These are phyloP conservation scores for Carex sylvatica DNA, from an alignment of 202 grass and related monocot species.

Conservation along the genomic window DNA sequence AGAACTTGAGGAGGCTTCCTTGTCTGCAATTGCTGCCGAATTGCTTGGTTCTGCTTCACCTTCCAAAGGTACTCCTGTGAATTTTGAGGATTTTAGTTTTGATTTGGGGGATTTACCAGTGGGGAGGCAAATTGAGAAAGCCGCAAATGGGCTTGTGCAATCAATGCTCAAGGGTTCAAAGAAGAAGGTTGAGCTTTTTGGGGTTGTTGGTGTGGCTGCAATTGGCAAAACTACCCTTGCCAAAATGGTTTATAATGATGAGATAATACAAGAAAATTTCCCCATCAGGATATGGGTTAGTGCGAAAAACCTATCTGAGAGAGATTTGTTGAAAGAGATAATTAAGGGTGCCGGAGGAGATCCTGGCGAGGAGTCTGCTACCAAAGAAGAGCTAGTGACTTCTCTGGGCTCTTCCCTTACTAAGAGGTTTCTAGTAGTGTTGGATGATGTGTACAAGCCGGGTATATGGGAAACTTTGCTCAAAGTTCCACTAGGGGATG, in stretches of 20 bases:
- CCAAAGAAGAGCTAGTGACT: constrained; percentile 48
- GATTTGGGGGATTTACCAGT: constrained; percentile 20
- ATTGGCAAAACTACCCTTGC: constrained; percentile 85
- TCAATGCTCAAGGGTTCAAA: constrained; percentile 59
- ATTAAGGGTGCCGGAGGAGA: constrained; percentile 38
- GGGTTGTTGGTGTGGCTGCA: constrained; percentile 47
- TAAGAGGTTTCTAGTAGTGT: constrained; percentile 59
- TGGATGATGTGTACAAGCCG: constrained; percentile 68
- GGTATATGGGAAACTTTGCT: constrained; percentile 60
- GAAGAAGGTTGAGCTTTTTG: constrained; percentile 74
- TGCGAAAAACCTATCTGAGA: constrained; percentile 44
- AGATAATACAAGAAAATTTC: constrained; percentile 51
- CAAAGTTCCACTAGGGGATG: constrained; percentile 53
- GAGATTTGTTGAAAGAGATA: constrained; percentile 58
- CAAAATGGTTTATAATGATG: constrained; percentile 55
- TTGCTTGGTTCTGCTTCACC: not conserved
- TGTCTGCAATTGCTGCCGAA: constrained; percentile 30
- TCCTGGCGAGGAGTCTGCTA: constrained; percentile 31
- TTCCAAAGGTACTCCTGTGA: constrained; percentile 8
- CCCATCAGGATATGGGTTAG: constrained; percentile 56
- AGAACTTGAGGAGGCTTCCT: constrained; percentile 55
- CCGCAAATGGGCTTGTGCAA: constrained; percentile 46
- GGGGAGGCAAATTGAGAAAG: constrained; percentile 50
- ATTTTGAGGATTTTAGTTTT: not conserved
- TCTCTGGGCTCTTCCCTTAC: constrained; percentile 48